These are phyloP conservation scores for Solanum chmielewskii DNA, from an alignment of 257 asterid species.

Conservation along the genomic window DNA sequence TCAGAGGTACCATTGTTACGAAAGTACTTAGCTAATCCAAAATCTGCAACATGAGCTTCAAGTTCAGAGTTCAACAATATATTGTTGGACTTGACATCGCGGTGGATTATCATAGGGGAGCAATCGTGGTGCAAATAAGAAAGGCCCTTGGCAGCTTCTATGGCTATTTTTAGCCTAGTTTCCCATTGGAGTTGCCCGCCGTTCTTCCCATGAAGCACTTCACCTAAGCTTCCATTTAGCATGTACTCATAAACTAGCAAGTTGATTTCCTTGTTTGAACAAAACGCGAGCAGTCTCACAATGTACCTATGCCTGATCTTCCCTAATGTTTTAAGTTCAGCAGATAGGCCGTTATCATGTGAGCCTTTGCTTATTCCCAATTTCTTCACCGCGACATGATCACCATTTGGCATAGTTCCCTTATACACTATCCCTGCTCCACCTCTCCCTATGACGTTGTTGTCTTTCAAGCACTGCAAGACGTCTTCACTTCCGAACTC, in stretches of 20 bases:
- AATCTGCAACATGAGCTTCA: conserved; percentile 32
- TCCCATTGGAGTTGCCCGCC: conserved; percentile 23
- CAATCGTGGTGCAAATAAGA: conserved; percentile 37
- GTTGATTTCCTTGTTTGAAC: conserved; percentile 27
- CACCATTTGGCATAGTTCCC: conserved; percentile 27
- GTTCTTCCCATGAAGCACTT: conserved; percentile 26
- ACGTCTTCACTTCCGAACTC: conserved; percentile 29
- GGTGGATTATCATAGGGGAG: conserved; percentile 24
- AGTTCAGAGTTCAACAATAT: conserved; percentile 22
- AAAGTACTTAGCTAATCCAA: conserved; percentile 25
- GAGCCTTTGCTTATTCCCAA: conserved; percentile 26
- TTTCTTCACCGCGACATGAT: conserved; percentile 23
- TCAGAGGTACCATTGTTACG: conserved; percentile 23
- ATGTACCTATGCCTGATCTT: conserved; percentile 27
- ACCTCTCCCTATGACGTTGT: conserved; percentile 34
- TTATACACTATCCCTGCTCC: conserved; percentile 39
- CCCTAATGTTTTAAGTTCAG: conserved; percentile 28
- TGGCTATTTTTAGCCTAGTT: conserved; percentile 21
- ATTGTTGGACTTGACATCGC: conserved; percentile 30
- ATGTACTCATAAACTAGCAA: conserved; percentile 31
- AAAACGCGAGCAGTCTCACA: conserved; percentile 21
- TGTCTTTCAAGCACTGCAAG: conserved; percentile 27
- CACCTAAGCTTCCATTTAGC: conserved; percentile 34
- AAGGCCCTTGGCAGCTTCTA: conserved; percentile 30
- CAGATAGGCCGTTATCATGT: conserved; percentile 26